These are phyloP conservation scores for Phytophthora idaei DNA, from an alignment of 352 stramenopile genomes.

Conservation along the genomic window DNA sequence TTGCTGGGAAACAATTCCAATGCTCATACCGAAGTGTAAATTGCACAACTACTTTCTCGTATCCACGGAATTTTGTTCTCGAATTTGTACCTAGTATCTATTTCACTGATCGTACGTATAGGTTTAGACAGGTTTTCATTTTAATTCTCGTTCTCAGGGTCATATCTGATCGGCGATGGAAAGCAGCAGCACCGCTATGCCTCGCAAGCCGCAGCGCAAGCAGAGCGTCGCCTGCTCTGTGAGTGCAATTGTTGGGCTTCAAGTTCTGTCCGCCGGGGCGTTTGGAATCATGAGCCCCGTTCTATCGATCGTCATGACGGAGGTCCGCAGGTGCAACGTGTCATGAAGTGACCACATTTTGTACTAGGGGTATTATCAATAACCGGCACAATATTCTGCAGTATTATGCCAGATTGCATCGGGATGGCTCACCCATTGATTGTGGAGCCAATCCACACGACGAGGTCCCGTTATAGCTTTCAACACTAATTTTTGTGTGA, in stretches of 20 bases:
- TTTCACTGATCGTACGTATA: slow-evolving; percentile 17
- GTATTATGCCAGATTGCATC: slow-evolving; percentile 74
- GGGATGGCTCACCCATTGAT: slow-evolving; percentile 53
- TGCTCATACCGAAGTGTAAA: slow-evolving; percentile 15
- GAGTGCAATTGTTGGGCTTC: slow-evolving; percentile 48
- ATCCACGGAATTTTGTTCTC: too few relatives aligned
- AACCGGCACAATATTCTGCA: slow-evolving; percentile 16
- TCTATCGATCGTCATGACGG: slow-evolving; percentile 68
- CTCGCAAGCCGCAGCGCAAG: slow-evolving; percentile 11
- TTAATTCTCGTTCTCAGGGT: slow-evolving; percentile 2
- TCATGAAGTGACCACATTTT: neutral
- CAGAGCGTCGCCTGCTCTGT: slow-evolving; percentile 37
- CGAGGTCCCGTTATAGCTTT: slow-evolving; percentile 23
- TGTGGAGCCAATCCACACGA: slow-evolving; percentile 53
- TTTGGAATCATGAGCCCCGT: slow-evolving; percentile 73
- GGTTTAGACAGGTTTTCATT: neutral
- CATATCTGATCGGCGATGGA: slow-evolving; percentile 23
- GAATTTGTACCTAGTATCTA: too few relatives aligned
- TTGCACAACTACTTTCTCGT: neutral
- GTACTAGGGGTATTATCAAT: neutral
- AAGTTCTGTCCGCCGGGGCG: slow-evolving; percentile 54
- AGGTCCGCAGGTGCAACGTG: slow-evolving; percentile 38
- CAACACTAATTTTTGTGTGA: neutral
- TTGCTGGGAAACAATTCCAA: slow-evolving; percentile 38
- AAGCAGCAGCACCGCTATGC: neutral